Base-by-base conservation (phyloP, 352 stramenopile genomes). In the Globisporangium megalacanthum region DNA sequence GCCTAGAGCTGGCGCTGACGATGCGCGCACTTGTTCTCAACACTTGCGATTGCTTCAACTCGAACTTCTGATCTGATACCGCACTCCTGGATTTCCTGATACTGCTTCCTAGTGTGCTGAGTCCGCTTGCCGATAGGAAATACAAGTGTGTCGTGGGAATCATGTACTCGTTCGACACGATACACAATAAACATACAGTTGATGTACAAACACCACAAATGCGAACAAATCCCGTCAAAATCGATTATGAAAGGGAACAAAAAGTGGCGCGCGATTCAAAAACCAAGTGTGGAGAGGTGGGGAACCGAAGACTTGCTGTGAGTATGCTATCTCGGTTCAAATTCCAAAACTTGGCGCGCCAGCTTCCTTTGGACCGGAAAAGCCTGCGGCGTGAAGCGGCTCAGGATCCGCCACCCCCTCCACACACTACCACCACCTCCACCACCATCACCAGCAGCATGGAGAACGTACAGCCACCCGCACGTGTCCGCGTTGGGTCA, bases 301-400 rank as follows among this genome's bases (percentile, higher is more conserved):
- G 19, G 52, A 56, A 36, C 11, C 0, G 22, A n/a, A 25, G 20
- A 71, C 66, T 74, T 74, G 66, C 39, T 64, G 67, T 66, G 49
- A 71, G n/a, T 74, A 74, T 73, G 19, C 6, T 29, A 3, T 29
- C 6, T 10, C 22, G 37, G 47, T 72, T 75, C 64, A 45, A 75
- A 59, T 72, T 75, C 53, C 69, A 75, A 75, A 58, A 39, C 35
- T 39, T 13, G 19, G 17, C 33, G 14, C 11, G 31, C 44, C 15
- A 8, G 31, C 47, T 59, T 29, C n/a, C 35, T 46, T 70, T 62
- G 54, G 57, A 63, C 55, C 56, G 50, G 22, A 47, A 56, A 62
- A 62, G 51, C 33, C 57, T 13, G 10, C 35, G 35, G 10, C 35
- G 35, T 13, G 35, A 39, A 39, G 6, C 35, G 49, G 5, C 36